phyloP scores from a whole-genome alignment of 2,329 filamentous ascomycete species.

The Colletotrichum endophyticum region DNA sequence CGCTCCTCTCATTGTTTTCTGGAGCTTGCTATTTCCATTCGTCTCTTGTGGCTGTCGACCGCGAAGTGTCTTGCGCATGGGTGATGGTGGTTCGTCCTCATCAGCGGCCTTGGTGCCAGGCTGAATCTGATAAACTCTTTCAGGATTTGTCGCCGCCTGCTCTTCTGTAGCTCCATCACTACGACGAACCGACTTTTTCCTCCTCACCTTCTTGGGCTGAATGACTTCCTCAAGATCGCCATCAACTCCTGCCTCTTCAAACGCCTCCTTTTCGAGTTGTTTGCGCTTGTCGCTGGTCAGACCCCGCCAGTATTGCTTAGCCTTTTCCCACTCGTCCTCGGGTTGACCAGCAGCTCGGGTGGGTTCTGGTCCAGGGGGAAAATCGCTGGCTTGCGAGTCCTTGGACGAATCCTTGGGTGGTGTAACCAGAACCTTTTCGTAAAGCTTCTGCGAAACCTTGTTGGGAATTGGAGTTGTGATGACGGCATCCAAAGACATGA shows the following conservation, averaged over 20 bases:
- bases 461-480: constrained; percentile 30
- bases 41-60: constrained; percentile 4
- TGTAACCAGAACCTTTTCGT: constrained; percentile 6
- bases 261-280: constrained; percentile 63
- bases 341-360: background rate
- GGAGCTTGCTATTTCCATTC: constrained; percentile 36
- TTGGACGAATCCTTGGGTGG: background rate
- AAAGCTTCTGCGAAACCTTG: constrained; percentile 15
- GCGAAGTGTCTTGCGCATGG: constrained; percentile 1
- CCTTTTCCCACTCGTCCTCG: constrained; percentile 68
- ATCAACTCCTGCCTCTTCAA: constrained; percentile 57
- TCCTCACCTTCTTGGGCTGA: constrained; percentile 30
- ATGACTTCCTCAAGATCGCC: constrained; percentile 44
- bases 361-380: background rate
- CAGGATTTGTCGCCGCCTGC: constrained; percentile 16
- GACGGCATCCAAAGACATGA: constrained; percentile 75
- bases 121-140: constrained; percentile 45
- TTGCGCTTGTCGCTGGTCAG: constrained; percentile 67
- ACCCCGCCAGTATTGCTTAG: constrained; percentile 73
- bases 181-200: constrained; percentile 35
- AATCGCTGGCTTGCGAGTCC: background rate
- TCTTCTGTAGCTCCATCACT: constrained; percentile 21
- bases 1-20: constrained; percentile 51
- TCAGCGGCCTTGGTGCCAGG: constrained; percentile 29
- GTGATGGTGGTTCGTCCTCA: background rate